Percentiles rank a stretch among this genome's conserved stretches.
phyloP scores from a whole-genome alignment of 257 asterid species.

The Scutellaria minor region DNA sequence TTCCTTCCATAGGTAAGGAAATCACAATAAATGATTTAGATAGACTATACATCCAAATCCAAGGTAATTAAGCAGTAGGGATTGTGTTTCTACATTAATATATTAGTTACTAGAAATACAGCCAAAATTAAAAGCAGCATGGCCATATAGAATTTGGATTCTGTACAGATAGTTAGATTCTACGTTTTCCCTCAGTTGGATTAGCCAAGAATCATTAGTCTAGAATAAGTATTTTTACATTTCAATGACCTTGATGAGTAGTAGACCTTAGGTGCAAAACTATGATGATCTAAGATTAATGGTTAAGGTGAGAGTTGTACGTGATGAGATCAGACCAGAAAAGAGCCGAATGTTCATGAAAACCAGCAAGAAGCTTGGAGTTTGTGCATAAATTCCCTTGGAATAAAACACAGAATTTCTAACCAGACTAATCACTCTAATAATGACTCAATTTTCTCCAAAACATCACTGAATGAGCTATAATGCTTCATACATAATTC shows the following conservation, averaged over 20 bases:
- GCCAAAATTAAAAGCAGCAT: too few species aligned
- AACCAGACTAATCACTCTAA: background rate
- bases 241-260: background rate
- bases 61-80: background rate
- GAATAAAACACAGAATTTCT: background rate
- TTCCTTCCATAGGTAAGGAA: background rate
- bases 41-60: background rate
- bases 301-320: background rate
- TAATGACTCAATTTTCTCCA: background rate
- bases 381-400: background rate
- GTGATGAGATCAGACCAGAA: too few species aligned
- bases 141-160: too few species aligned
- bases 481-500: too few species aligned
- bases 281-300: background rate
- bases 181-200: too few species aligned
- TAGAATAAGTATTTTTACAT: background rate
- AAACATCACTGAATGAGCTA: too few species aligned
- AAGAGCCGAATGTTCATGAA: too few species aligned
- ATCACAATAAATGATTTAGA: background rate
- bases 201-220: too few species aligned
- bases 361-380: background rate
- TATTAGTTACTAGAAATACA: background rate
- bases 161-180: too few species aligned
- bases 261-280: slow-evolving; percentile 3
- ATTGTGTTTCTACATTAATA: background rate